phyloP scores from a whole-genome alignment of 129 eudicot species.

The Flaveria robusta region DNA sequence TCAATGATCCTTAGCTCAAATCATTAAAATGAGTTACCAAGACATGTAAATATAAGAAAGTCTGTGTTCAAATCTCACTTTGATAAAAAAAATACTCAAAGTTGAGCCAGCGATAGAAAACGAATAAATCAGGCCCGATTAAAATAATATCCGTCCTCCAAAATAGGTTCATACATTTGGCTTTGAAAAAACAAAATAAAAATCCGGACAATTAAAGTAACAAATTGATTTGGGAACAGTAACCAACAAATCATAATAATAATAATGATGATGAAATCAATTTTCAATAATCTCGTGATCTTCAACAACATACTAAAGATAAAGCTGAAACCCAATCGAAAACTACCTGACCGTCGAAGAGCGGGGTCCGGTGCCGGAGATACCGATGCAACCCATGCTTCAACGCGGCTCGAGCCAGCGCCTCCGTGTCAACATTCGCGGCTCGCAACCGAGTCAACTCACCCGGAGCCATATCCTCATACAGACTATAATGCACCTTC shows the following conservation, averaged over 20 bases:
- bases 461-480: conserved; percentile 58
- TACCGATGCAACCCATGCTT: conserved; percentile 36
- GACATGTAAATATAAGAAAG: too few species aligned
- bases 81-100: too few species aligned
- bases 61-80: too few species aligned
- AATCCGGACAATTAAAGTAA: background rate
- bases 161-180: too few species aligned
- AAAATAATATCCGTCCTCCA: too few species aligned
- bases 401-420: conserved; percentile 64
- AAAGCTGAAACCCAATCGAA: background rate
- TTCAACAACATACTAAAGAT: background rate
- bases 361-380: conserved; percentile 53
- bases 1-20: too few species aligned
- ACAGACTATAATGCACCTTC: conserved; percentile 31
- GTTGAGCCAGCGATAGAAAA: too few species aligned
- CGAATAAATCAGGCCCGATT: too few species aligned
- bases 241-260: too few species aligned
- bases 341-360: conserved; percentile 38
- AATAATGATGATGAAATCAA: too few species aligned
- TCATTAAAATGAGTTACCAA: too few species aligned
- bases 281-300: background rate
- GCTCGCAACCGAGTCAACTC: conserved; percentile 57
- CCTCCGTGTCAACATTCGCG: conserved; percentile 67
- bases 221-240: background rate
- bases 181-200: too few species aligned